Conservation (phyloP, 1,139 yeast species). For the Blastobotrys buckinghamii region DNA sequence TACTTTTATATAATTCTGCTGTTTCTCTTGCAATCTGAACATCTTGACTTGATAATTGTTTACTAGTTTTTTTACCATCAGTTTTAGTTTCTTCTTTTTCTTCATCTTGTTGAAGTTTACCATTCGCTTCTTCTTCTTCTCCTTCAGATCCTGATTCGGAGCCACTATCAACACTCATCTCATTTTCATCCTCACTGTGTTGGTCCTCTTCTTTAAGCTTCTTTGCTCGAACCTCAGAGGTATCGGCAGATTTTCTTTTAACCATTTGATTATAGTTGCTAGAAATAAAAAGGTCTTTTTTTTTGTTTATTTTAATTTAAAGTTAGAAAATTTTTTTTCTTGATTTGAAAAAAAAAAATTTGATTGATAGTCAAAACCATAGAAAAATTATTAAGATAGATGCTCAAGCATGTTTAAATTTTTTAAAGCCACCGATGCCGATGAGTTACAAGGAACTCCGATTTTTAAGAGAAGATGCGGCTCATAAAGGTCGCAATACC, state of each 20-base stretch:
- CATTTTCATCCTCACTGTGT: conserved; percentile 10
- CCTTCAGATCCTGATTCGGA: conserved; percentile 10
- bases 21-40: conserved; percentile 90
- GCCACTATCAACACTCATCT: conserved; percentile 9
- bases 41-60: conserved; percentile 62
- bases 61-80: conserved; percentile 12
- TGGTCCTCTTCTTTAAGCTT: conserved; percentile 13
- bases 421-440: too few species aligned
- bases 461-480: too few species aligned
- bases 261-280: conserved; percentile 4
- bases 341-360: background rate
- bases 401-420: too few species aligned
- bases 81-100: conserved; percentile 15
- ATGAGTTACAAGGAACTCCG: too few species aligned
- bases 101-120: conserved; percentile 13
- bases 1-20: conserved; percentile 87
- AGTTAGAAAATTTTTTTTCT: background rate
- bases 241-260: conserved; percentile 16
- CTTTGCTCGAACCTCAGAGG: conserved; percentile 2
- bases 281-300: too few species aligned
- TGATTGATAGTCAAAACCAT: too few species aligned
- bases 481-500: too few species aligned
- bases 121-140: conserved; percentile 7
- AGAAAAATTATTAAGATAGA: too few species aligned
- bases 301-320: too few species aligned